Evolutionary conservation across 106 monocot genomes (phyloP).

Genomic region (Ottelia alismoides): DNA sequence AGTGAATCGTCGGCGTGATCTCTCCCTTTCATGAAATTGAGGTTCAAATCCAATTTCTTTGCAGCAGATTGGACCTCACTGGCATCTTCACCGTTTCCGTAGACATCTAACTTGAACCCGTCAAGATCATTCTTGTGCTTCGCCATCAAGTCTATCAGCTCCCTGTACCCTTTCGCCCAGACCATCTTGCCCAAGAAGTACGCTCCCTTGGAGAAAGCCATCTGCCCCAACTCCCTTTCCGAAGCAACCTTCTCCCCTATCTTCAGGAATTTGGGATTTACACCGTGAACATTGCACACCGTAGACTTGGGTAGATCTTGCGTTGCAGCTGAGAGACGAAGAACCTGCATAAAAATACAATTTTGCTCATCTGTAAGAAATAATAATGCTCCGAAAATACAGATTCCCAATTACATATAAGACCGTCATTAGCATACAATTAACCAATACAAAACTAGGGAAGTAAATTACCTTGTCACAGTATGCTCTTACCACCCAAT

Average conservation of each 20-base stretch:
- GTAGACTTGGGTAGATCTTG: constrained; percentile 90
- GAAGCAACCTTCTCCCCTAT: constrained; percentile 71
- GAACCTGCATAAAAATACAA: constrained; percentile 43
- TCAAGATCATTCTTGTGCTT: constrained; percentile 76
- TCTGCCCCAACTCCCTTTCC: constrained; percentile 51
- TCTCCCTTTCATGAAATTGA: constrained; percentile 86
- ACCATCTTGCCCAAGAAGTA: constrained; percentile 99
- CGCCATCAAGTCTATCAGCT: constrained; percentile 71
- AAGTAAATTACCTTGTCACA: constrained; percentile 74
- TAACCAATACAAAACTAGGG: background rate
- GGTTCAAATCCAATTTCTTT: constrained; percentile 59
- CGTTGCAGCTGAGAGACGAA: constrained; percentile 95
- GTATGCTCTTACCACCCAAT: constrained; percentile 74
- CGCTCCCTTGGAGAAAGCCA: constrained; percentile 82
- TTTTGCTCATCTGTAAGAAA: background rate
- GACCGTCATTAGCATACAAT: background rate
- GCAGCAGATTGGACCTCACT: constrained; percentile 78
- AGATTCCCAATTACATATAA: background rate
- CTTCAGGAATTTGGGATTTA: constrained; percentile 88
- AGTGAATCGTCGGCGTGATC: constrained; percentile 98
- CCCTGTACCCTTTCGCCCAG: constrained; percentile 98
- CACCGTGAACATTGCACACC: constrained; percentile 97
- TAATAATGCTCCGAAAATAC: background rate
- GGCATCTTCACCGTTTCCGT: constrained; percentile 98
- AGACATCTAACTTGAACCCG: constrained; percentile 73